Base-by-base conservation (phyloP, 345 rosid species). In the Psidium guajava region DNA sequence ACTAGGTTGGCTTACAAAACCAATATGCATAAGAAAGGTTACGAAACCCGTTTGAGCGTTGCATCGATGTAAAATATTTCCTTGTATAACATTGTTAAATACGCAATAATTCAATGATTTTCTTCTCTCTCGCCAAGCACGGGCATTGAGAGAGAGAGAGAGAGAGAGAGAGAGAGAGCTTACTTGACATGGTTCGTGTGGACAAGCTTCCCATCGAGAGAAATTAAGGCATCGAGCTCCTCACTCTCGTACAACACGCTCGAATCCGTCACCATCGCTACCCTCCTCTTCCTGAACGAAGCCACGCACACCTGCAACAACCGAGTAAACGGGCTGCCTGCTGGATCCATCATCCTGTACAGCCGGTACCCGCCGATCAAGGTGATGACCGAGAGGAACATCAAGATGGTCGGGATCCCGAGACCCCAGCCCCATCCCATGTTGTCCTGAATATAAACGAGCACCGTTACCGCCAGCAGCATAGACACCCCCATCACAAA, bases 371-470 rank as follows among this genome's bases (percentile, higher is more conserved):
- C 98, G 6, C 86, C 54, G 5, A 93, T 42, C 74, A 94, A 92
- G 5, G 92, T 83, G 52, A 96, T 69, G 54, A 94, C 87, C 73
- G 98, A 96, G 8, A 94, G 64, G 74, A 92, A 92, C 98, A 96
- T 94, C 16, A 95, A 94, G 0, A 91, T n/a, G 32, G 95, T 90
- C 44, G 98, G 97, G 53, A 96, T 92, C 7, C 97, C 95, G n/a
- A 94, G 91, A 40, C 96, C 98, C 93, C 92, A 90, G 44, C 96
- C 96, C 96, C 98, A 96, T 59, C 98, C 97, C 12, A 96, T 85
- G 75, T 94, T 93, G 84, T 96, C 98, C 88, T 92, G 96, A 58
- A 94, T 86, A 59, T 93, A 96, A 8, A 95, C 93, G 52, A 96
- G 86, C 21, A 95, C 94, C 42, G 95, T 96, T 82, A 94, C 96